These are phyloP conservation scores for Brachypodium distachyon DNA, from an alignment of 202 grass and related monocot genomes.

Conservation along the genomic window DNA sequence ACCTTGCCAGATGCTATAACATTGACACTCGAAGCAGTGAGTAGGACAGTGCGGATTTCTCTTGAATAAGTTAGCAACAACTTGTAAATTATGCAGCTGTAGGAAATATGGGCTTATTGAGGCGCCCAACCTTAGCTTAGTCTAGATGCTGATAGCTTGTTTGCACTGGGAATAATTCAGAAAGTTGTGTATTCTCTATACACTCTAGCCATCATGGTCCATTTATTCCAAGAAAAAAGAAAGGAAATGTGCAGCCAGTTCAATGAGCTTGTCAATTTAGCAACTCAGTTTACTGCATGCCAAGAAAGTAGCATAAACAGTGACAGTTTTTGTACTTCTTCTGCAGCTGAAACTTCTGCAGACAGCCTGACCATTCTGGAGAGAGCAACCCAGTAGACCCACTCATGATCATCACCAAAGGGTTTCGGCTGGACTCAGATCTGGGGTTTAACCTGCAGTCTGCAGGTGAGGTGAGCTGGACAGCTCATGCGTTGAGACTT, in stretches of 20 bases:
- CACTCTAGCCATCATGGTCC: background rate
- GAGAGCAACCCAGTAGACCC: background rate
- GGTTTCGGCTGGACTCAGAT: slow-evolving; percentile 29
- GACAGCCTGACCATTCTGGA: background rate
- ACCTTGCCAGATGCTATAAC: background rate
- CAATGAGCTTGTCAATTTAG: background rate
- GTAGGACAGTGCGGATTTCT: background rate
- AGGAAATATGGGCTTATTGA: slow-evolving; percentile 7
- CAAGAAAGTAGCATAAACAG: background rate
- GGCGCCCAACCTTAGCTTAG: background rate
- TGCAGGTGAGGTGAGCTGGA: slow-evolving; percentile 23
- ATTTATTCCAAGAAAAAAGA: background rate
- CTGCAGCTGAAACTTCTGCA: slow-evolving; percentile 5
- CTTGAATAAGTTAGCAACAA: slow-evolving; percentile 7
- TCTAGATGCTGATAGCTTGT: slow-evolving; percentile 13
- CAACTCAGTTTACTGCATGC: background rate
- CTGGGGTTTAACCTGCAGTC: background rate
- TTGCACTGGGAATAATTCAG: slow-evolving; percentile 3
- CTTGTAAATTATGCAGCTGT: slow-evolving; percentile 31
- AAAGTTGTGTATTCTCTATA: slow-evolving; percentile 8
- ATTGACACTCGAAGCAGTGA: slow-evolving; percentile 2
- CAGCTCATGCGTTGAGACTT: slow-evolving; percentile 2
- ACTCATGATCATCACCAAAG: background rate
- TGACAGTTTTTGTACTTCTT: background rate
- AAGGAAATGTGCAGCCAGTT: background rate